Percentiles rank a stretch among this genome's conserved stretches.
Conservation (phyloP, 306 rosid species). For the Corylus heterophylla region DNA sequence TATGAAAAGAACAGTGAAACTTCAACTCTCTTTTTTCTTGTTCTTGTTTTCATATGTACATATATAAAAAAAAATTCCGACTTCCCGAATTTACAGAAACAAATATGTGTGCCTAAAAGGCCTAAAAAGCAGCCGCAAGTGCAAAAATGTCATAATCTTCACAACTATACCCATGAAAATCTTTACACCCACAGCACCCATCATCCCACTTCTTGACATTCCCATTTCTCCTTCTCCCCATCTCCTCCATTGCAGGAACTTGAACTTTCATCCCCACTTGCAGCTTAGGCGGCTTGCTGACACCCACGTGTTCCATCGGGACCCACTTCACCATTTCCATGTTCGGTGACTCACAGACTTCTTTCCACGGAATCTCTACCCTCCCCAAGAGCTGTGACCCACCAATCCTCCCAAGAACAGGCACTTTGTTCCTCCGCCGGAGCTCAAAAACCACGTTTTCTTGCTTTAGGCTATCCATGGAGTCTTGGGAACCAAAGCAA, state of each 20-base stretch:
- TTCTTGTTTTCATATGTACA: not conserved
- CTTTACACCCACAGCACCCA: slow-evolving; percentile 54
- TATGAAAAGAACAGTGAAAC: not conserved
- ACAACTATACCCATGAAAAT: slow-evolving; percentile 41
- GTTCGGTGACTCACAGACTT: slow-evolving; percentile 55
- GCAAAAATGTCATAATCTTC: slow-evolving; percentile 63
- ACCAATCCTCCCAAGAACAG: slow-evolving; percentile 34
- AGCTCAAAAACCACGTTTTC: slow-evolving; percentile 67
- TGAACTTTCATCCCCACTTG: slow-evolving; percentile 49
- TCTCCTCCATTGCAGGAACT: slow-evolving; percentile 22
- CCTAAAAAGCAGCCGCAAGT: slow-evolving; percentile 53
- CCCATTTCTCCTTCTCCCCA: slow-evolving; percentile 25
- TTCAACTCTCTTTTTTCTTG: not conserved
- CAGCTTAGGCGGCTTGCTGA: slow-evolving; percentile 34
- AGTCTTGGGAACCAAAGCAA: slow-evolving; percentile 51
- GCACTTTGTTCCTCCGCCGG: slow-evolving; percentile 45
- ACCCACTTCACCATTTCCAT: slow-evolving; percentile 70
- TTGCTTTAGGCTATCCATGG: slow-evolving; percentile 49
- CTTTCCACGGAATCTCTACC: slow-evolving; percentile 67
- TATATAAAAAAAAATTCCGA: not conserved
- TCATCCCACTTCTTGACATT: slow-evolving; percentile 31
- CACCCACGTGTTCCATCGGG: slow-evolving; percentile 20
- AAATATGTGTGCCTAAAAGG: slow-evolving; percentile 25
- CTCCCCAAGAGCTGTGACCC: slow-evolving; percentile 66
- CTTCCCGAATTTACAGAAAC: not conserved